Base-by-base conservation (phyloP, 1,284 basidiomycete genomes). In the Pterulicium gracile region DNA sequence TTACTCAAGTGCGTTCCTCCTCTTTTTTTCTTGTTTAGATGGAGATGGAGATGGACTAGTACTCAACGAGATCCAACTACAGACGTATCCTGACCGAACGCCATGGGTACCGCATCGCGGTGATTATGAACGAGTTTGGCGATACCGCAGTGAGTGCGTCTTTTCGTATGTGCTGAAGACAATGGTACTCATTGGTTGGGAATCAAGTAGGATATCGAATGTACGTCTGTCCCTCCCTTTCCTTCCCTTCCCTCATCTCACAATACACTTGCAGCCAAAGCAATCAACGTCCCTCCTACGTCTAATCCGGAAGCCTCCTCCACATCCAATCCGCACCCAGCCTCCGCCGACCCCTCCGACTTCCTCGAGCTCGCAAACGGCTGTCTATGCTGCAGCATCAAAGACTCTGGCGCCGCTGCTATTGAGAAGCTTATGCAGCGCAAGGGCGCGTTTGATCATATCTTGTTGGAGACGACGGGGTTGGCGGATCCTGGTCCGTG, bases 91-190 rank as follows among this genome's bases (percentile, higher is more conserved):
- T 97, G 50, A 93, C 87, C 3, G 89, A 90, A 57, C 73, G 83
- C 41, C 93, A 96, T 72, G 92, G 93, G 1, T 90, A 92, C 58
- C 79, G 88, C 35, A 95, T 97, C 51, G 93, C 93, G 3, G 93
- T 97, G 19, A 95, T 96, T 56, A 93, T 97, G 90, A 97, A 96
- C 58, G 92, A 92, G 59, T 91, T 91, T 57, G 87, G 85, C 10
- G 86, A 89, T 58, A 86, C 85, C 34, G 82, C 83, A 55, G 85
- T 87, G 55, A 56, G 79, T 66, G n/a, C n/a, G n/a, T n/a, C n/a
- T n/a, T n/a, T n/a, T n/a, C n/a, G n/a, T n/a, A n/a, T n/a, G n/a
- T n/a, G n/a, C n/a, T n/a, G n/a, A n/a, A n/a, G n/a, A n/a, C n/a
- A n/a, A n/a, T n/a, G n/a, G n/a, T n/a, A n/a, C n/a, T n/a, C n/a